A percentile compares a stretch with the other conserved stretches of the same genome.
phyloP scores from a whole-genome alignment of 2,329 filamentous ascomycete species.

The Alternaria arborescens region DNA sequence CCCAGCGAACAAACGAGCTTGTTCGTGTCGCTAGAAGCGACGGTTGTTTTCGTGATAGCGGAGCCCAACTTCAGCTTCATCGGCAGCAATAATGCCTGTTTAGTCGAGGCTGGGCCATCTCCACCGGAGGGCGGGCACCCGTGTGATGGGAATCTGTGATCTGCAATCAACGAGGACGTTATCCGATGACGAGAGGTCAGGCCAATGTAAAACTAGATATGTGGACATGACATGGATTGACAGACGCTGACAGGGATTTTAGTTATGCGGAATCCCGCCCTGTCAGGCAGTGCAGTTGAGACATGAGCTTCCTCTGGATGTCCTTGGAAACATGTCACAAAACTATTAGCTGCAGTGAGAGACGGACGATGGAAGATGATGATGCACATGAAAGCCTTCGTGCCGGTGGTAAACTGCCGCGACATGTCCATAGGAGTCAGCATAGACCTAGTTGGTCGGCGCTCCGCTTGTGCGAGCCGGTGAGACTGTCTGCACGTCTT shows the following conservation, averaged over 20 bases:
- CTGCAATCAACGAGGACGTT: background rate
- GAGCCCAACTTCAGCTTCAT: background rate
- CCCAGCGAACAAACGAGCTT: background rate
- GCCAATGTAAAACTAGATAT: conserved; percentile 27
- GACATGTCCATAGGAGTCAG: conserved; percentile 12
- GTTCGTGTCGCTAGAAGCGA: background rate
- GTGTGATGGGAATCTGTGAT: background rate
- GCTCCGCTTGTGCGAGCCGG: conserved; percentile 32
- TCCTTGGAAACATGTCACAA: conserved; percentile 5
- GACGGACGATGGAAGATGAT: background rate
- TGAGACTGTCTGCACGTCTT: conserved; percentile 37
- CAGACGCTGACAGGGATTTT: conserved; percentile 23
- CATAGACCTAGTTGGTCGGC: conserved; percentile 19
- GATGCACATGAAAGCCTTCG: conserved; percentile 8
- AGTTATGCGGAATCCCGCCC: background rate
- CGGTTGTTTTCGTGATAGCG: background rate
- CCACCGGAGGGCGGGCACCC: background rate
- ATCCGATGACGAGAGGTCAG: background rate
- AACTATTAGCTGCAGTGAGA: conserved; percentile 1
- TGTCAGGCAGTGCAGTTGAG: conserved; percentile 2
- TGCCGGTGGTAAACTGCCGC: background rate
- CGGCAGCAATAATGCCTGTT: background rate
- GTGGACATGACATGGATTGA: conserved; percentile 20
- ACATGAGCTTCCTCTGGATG: background rate
- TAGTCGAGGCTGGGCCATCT: background rate